Conservation (phyloP, 768 basidiomycete genomes). For the Mrakia hoshinonis region DNA sequence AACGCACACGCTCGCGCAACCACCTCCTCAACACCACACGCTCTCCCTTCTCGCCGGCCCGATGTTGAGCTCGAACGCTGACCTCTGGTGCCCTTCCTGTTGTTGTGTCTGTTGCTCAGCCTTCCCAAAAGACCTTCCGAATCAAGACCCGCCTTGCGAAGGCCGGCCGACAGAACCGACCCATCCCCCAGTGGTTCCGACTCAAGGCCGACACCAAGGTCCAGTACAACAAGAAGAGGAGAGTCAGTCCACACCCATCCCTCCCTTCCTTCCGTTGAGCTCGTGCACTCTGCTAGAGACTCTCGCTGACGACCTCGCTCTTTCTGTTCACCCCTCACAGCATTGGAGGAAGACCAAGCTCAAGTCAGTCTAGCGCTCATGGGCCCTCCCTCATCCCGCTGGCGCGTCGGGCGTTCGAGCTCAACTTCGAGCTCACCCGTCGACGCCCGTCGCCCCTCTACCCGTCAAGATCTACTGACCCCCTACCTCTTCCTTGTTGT, state of each 20-base stretch:
- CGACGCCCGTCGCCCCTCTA: too few species aligned
- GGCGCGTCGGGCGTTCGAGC: too few species aligned
- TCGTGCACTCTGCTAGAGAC: background rate
- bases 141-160: slow-evolving; percentile 97
- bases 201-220: slow-evolving; percentile 68
- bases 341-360: slow-evolving; percentile 99
- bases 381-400: too few species aligned
- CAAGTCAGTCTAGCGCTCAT: slow-evolving; percentile 45
- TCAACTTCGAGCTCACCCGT: too few species aligned
- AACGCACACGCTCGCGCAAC: background rate
- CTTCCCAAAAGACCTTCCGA: slow-evolving; percentile 97
- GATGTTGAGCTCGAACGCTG: background rate
- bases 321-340: slow-evolving; percentile 19
- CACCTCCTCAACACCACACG: background rate
- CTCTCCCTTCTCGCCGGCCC: background rate
- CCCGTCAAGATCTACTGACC: too few species aligned
- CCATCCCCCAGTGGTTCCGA: slow-evolving; percentile 99
- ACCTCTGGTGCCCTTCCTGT: background rate
- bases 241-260: slow-evolving; percentile 37
- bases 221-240: slow-evolving; percentile 58
- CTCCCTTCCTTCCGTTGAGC: background rate
- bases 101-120: slow-evolving; percentile 48
- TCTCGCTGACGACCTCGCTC: background rate
- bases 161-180: slow-evolving; percentile 90
- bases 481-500: too few species aligned